phyloP scores from a whole-genome alignment of 2,329 filamentous ascomycete species.

The Fusarium pseudocircinatum region DNA sequence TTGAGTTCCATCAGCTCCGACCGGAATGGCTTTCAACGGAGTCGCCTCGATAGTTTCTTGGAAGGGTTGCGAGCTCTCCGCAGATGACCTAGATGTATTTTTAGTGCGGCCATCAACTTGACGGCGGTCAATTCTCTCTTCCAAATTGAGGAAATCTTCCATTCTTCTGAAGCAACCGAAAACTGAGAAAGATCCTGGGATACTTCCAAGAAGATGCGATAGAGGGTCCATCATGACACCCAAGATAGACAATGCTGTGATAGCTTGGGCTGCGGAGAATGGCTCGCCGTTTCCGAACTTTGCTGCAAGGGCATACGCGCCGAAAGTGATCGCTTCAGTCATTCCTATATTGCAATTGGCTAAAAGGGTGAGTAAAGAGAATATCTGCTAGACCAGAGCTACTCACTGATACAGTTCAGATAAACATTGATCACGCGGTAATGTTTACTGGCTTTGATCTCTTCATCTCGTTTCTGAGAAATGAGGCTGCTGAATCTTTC shows the following conservation, averaged over 20 bases:
- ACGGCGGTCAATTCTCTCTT: slow-evolving; percentile 40
- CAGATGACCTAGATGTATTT: not conserved
- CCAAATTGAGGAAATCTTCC: slow-evolving; percentile 42
- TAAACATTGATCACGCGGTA: slow-evolving; percentile 42
- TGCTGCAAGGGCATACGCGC: slow-evolving; percentile 44
- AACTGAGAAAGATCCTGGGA: slow-evolving; percentile 40
- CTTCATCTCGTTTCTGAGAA: slow-evolving; percentile 39
- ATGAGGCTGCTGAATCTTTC: slow-evolving; percentile 41
- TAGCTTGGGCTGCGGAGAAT: slow-evolving; percentile 46
- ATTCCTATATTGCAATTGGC: slow-evolving; percentile 42
- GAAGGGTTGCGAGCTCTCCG: not conserved
- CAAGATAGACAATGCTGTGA: slow-evolving; percentile 46
- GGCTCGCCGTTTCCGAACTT: slow-evolving; percentile 38
- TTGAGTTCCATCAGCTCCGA: not conserved
- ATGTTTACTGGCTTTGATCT: slow-evolving; percentile 40
- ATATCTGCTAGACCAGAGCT: not conserved
- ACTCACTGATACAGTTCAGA: slow-evolving; percentile 43
- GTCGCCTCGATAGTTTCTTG: slow-evolving; percentile 22
- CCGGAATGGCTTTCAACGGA: not conserved
- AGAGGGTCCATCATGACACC: slow-evolving; percentile 44
- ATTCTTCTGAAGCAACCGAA: slow-evolving; percentile 47
- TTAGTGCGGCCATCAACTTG: slow-evolving; percentile 9
- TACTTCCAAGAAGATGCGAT: slow-evolving; percentile 37
- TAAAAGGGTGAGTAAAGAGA: not conserved
- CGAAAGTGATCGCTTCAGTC: slow-evolving; percentile 46